These are phyloP conservation scores for Pythium dissotocum DNA, from an alignment of 352 stramenopile species.

Conservation along the genomic window DNA sequence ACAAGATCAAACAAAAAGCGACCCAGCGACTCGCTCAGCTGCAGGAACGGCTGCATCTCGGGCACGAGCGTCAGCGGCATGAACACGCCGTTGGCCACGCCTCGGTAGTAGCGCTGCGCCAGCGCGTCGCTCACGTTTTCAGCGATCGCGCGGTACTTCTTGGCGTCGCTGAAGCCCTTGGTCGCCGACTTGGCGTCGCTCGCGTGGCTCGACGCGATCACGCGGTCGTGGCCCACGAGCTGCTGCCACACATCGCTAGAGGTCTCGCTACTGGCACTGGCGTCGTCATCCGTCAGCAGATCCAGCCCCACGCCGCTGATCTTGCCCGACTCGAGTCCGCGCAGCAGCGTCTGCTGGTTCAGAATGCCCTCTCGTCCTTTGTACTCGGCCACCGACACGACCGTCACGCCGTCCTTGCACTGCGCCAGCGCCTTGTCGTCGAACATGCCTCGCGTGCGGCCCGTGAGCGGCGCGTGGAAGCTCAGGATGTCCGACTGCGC, in stretches of 20 bases:
- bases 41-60: conserved; percentile 83
- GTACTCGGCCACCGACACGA: conserved; percentile 85
- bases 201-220: conserved; percentile 88
- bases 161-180: conserved; percentile 49
- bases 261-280: conserved; percentile 19
- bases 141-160: conserved; percentile 74
- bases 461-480: conserved; percentile 95
- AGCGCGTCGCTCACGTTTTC: conserved; percentile 81
- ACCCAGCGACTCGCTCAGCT: conserved; percentile 68
- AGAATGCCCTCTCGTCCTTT: conserved; percentile 77
- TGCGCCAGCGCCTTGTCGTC: conserved; percentile 69
- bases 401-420: conserved; percentile 90
- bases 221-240: conserved; percentile 86
- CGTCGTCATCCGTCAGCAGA: conserved; percentile 41
- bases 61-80: conserved; percentile 74
- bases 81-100: conserved; percentile 84
- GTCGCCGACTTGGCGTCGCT: conserved; percentile 82
- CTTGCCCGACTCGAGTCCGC: conserved; percentile 66
- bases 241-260: conserved; percentile 46
- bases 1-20: conserved; percentile 70
- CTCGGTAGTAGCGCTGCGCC: conserved; percentile 66
- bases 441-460: conserved; percentile 90
- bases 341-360: conserved; percentile 73
- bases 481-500: conserved; percentile 89
- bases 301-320: conserved; percentile 87